Conservation (phyloP, 1,284 basidiomycete species). For the Microbotryum silenes-acaulis region DNA sequence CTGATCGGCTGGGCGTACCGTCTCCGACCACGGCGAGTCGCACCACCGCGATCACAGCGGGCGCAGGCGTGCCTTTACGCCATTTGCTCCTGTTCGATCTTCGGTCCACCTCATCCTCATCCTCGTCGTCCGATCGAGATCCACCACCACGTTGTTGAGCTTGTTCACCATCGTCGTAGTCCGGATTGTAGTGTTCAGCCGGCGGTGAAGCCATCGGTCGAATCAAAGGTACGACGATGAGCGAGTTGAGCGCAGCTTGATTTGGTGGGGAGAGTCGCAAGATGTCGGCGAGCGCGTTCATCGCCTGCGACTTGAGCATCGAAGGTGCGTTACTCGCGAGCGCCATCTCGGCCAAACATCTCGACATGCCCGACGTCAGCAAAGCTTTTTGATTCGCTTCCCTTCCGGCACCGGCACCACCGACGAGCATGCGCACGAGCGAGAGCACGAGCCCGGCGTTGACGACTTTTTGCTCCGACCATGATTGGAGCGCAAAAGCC, state of each 20-base stretch:
- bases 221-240: conserved; percentile 44
- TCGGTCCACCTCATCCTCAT: neutral
- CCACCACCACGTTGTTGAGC: neutral
- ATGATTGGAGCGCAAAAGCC: conserved; percentile 90
- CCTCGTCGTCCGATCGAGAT: neutral
- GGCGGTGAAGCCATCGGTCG: conserved; percentile 29
- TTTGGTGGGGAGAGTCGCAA: conserved; percentile 45
- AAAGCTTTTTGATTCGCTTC: conserved; percentile 44
- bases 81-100: conserved; percentile 21
- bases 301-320: conserved; percentile 71
- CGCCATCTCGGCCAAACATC: conserved; percentile 77
- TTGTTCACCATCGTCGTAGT: conserved; percentile 29
- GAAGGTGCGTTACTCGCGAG: conserved; percentile 88
- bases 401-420: conserved; percentile 42
- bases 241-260: conserved; percentile 46
- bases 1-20: conserved; percentile 36
- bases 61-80: conserved; percentile 34
- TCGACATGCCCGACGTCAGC: conserved; percentile 55
- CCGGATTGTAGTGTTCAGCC: conserved; percentile 7
- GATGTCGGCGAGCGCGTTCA: conserved; percentile 66
- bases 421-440: conserved; percentile 54
- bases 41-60: conserved; percentile 44
- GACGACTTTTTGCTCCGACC: conserved; percentile 80
- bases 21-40: conserved; percentile 39
- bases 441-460: conserved; percentile 71